Percentiles rank a stretch among this genome's conserved stretches.
Conservation (phyloP, 306 rosid species). For the Biancaea sappan region DNA sequence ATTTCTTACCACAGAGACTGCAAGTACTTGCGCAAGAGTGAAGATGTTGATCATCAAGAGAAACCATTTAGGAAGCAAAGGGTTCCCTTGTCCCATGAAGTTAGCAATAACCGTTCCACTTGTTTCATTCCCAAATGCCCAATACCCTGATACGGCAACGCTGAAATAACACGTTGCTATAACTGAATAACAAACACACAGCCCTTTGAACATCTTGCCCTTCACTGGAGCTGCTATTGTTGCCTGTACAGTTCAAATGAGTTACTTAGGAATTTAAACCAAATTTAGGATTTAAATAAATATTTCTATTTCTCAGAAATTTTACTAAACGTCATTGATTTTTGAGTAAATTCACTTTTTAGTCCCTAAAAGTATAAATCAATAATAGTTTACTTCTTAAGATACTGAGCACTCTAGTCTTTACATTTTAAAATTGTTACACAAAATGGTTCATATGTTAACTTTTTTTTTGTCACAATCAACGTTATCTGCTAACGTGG, state of each 20-base stretch:
- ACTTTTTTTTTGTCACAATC: no score
- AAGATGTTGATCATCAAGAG: conserved; percentile 66
- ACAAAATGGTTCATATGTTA: no score
- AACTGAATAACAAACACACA: conserved; percentile 68
- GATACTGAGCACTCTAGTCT: no score
- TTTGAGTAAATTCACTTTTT: no score
- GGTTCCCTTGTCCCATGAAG: conserved; percentile 43
- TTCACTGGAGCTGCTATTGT: conserved; percentile 77
- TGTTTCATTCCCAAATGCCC: conserved; percentile 81
- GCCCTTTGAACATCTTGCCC: conserved; percentile 85
- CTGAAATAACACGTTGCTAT: conserved; percentile 53
- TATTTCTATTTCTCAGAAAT: no score
- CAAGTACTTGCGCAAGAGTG: conserved; percentile 63
- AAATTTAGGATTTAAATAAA: no score
- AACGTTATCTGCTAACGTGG: no score
- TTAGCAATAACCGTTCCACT: conserved; percentile 53
- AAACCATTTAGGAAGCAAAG: conserved; percentile 69
- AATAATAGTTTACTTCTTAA: no score
- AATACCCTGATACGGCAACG: conserved; percentile 77
- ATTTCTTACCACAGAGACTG: conserved; percentile 72
- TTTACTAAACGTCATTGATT: no score
- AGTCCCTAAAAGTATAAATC: no score
- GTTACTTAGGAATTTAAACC: neutral
- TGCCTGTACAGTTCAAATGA: conserved; percentile 54
- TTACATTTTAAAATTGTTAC: no score